phyloP scores from a whole-genome alignment of 2,329 filamentous ascomycete species.

The Diaporthe helianthi region DNA sequence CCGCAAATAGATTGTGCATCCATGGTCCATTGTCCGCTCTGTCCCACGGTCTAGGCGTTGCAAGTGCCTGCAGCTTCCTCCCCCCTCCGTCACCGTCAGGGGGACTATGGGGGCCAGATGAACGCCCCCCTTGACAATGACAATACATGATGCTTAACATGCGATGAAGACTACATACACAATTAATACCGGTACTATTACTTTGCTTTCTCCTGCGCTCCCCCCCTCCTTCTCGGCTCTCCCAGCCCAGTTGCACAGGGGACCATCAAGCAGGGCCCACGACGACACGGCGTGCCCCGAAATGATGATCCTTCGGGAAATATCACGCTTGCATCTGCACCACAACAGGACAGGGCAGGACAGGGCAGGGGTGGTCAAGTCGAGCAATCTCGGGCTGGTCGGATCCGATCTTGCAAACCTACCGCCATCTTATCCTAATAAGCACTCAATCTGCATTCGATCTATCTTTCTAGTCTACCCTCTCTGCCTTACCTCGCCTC shows the following conservation, averaged over 20 bases:
- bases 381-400: too few species aligned
- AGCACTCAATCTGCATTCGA: not conserved
- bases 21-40: not conserved
- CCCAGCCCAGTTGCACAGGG: not conserved
- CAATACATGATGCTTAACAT: not conserved
- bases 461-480: not conserved
- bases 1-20: too few species aligned
- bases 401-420: conserved; percentile 6
- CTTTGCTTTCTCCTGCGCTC: not conserved
- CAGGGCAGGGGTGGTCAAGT: too few species aligned
- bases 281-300: conserved; percentile 18
- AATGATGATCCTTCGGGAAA: conserved; percentile 5
- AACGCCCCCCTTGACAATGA: not conserved
- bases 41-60: not conserved
- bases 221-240: too few species aligned
- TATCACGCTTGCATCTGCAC: not conserved
- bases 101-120: not conserved
- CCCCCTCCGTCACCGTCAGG: not conserved
- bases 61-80: too few species aligned
- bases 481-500: not conserved
- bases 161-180: not conserved
- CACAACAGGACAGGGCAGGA: too few species aligned
- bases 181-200: too few species aligned
- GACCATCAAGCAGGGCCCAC: not conserved
- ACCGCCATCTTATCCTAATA: too few species aligned